These are phyloP conservation scores for Chlorella sp. DNA, from an alignment of 139 green algal species.

Conservation along the genomic window DNA sequence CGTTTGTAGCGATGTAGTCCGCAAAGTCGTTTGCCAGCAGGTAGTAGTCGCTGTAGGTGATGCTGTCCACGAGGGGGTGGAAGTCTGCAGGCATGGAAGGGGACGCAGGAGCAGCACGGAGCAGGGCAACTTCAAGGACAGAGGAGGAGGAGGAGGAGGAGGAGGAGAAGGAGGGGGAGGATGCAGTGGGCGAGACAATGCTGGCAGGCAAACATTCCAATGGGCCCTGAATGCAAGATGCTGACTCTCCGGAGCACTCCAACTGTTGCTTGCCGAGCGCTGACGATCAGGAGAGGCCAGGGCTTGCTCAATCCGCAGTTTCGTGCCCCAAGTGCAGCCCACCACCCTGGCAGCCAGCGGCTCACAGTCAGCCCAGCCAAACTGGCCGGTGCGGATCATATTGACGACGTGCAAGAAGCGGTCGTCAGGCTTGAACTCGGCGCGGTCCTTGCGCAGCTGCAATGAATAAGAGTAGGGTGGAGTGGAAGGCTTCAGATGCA, in stretches of 20 bases:
- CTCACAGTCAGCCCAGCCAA: slow-evolving; percentile 94
- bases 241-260: too few relatives aligned
- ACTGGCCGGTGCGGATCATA: slow-evolving; percentile 84
- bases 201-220: neutral
- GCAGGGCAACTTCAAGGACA: neutral
- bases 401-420: slow-evolving; percentile 83
- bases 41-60: slow-evolving; percentile 94
- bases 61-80: slow-evolving; percentile 83
- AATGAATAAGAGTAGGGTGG: neutral
- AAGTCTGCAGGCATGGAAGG: slow-evolving; percentile 71
- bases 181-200: neutral
- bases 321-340: neutral
- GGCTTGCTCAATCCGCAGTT: too few relatives aligned
- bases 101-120: neutral
- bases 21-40: slow-evolving; percentile 98
- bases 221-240: neutral
- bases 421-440: slow-evolving; percentile 66
- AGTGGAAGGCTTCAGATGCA: too few relatives aligned
- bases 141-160: neutral
- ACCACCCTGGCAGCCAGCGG: too few relatives aligned
- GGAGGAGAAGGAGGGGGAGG: neutral
- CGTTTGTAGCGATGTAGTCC: slow-evolving; percentile 90
- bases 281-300: too few relatives aligned
- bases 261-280: too few relatives aligned
- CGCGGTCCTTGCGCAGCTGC: slow-evolving; percentile 69